phyloP scores from a whole-genome alignment of 495 filamentous ascomycete genomes.

The Tuber magnatum region DNA sequence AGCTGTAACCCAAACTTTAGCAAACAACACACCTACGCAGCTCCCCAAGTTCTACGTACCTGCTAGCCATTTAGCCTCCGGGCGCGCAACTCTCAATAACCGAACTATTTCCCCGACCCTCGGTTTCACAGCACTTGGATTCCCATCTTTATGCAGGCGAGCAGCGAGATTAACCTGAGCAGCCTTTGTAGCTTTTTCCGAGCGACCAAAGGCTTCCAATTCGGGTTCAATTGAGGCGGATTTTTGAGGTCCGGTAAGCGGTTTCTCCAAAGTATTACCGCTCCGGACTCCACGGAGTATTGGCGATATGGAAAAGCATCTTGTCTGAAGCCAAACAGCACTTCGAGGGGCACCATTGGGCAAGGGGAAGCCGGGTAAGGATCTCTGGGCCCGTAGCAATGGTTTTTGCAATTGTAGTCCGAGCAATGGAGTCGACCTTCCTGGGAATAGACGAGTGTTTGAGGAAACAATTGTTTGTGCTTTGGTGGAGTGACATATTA shows the following conservation, averaged over 20 bases:
- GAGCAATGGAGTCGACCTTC: neutral
- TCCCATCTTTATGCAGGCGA: conserved; percentile 71
- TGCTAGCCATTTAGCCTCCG: conserved; percentile 70
- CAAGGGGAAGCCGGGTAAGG: conserved; percentile 8
- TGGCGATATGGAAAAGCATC: conserved; percentile 25
- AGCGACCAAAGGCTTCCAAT: conserved; percentile 56
- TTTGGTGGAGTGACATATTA: neutral
- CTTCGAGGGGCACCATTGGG: conserved; percentile 5
- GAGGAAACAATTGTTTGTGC: neutral
- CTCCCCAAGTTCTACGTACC: conserved; percentile 21
- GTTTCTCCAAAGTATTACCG: neutral
- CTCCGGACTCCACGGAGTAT: conserved; percentile 14
- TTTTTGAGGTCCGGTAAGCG: conserved; percentile 7
- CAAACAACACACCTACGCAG: neutral
- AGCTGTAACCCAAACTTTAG: conserved; percentile 38
- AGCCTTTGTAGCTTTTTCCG: conserved; percentile 78
- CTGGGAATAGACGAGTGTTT: neutral
- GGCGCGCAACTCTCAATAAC: conserved; percentile 78
- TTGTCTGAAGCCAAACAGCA: conserved; percentile 1
- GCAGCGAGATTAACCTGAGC: conserved; percentile 84
- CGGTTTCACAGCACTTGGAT: conserved; percentile 54
- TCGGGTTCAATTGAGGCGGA: conserved; percentile 42
- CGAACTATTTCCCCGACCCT: conserved; percentile 74
- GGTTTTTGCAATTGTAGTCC: neutral
- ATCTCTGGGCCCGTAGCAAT: neutral